Conservation (phyloP, 2,329 filamentous ascomycete species). For the Colletotrichum graminicola region DNA sequence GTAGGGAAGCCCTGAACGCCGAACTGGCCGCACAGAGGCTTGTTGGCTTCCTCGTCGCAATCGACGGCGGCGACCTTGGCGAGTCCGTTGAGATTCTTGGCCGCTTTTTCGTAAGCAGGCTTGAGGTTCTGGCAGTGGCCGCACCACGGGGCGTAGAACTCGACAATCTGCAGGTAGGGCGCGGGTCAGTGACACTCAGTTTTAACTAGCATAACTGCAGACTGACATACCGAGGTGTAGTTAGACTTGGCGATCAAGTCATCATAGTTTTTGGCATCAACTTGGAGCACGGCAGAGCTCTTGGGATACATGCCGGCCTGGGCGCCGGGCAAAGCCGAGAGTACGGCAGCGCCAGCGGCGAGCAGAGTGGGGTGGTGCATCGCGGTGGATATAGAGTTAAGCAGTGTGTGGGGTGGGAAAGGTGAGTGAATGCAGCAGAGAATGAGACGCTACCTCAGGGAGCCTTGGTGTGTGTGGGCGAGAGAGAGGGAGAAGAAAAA, state of each 20-base stretch:
- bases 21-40: conserved; percentile 85
- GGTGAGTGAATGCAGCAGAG: conserved; percentile 25
- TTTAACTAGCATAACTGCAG: not conserved
- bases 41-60: conserved; percentile 95
- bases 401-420: conserved; percentile 30
- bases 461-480: not conserved
- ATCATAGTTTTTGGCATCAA: conserved; percentile 84
- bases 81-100: conserved; percentile 87
- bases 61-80: conserved; percentile 95
- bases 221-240: conserved; percentile 79
- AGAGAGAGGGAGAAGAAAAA: too few relatives aligned
- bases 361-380: conserved; percentile 69
- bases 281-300: conserved; percentile 86
- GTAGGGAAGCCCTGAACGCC: conserved; percentile 96
- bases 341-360: conserved; percentile 69
- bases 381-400: conserved; percentile 44
- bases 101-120: conserved; percentile 94
- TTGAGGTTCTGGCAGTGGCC: conserved; percentile 97
- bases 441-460: conserved; percentile 36
- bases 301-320: conserved; percentile 85
- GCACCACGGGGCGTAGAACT: conserved; percentile 98
- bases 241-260: conserved; percentile 88
- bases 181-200: conserved; percentile 5
- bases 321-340: conserved; percentile 74
- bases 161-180: conserved; percentile 64